Conservation (phyloP, 208 protist genomes). For the Trypanosoma vivax region DNA sequence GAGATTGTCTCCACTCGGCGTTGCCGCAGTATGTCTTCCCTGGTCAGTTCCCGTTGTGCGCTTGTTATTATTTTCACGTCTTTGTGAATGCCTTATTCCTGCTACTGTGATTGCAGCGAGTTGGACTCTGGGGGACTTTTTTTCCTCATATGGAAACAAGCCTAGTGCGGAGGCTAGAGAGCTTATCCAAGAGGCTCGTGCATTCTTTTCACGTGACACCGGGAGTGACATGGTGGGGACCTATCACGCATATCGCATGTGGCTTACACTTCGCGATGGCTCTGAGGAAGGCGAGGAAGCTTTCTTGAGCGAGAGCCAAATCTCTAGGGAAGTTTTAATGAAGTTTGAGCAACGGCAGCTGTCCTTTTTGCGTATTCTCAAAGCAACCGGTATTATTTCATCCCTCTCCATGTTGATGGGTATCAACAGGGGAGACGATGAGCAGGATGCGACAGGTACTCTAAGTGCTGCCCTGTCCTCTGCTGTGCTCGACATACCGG, state of each 20-base stretch:
- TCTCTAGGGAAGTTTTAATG: conserved; percentile 29
- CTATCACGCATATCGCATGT: conserved; percentile 81
- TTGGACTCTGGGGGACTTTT: conserved; percentile 57
- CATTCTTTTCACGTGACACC: conserved; percentile 72
- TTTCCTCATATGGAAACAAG: conserved; percentile 15
- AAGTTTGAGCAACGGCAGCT: conserved; percentile 22
- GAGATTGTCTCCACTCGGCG: conserved; percentile 38
- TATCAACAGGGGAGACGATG: background rate
- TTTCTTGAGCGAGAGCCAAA: conserved; percentile 56
- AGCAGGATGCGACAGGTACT: background rate
- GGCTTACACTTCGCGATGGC: conserved; percentile 31
- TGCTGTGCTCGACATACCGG: conserved; percentile 28
- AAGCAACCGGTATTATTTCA: conserved; percentile 4
- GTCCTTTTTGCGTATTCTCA: conserved; percentile 11
- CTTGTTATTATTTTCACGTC: conserved; percentile 30
- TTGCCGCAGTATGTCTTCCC: conserved; percentile 34
- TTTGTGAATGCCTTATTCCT: conserved; percentile 43
- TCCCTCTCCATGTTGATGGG: background rate
- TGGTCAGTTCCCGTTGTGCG: conserved; percentile 43
- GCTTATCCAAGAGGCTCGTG: conserved; percentile 51
- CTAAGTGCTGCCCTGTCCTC: conserved; percentile 3
- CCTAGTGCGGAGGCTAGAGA: conserved; percentile 25
- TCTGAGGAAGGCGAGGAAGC: conserved; percentile 11
- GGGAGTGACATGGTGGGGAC: conserved; percentile 55
- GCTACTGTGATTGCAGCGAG: conserved; percentile 58